Base-by-base conservation (phyloP, 345 rosid species). In the Durio zibethinus region DNA sequence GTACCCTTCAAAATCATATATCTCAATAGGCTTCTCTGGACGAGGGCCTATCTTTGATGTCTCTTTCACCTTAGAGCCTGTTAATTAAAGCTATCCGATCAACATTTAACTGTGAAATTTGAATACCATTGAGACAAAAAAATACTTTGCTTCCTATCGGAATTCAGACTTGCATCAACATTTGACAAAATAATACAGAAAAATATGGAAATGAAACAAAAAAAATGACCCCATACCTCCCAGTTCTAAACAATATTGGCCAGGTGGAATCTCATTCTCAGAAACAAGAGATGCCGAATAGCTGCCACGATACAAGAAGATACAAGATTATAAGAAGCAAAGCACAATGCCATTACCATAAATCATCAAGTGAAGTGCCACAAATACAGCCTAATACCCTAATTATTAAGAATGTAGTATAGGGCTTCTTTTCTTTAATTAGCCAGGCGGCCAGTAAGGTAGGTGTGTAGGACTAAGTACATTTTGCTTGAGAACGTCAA, bases 1-100 rank as follows among this genome's bases (percentile, higher is more conserved):
- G 38, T 87, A 93, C 99, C 99, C 80, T 89, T 93, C 99, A 84
- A 92, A 95, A 82, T 95, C 99, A 27, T 95, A 95, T 50, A 93
- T 89, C 89, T 91, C 98, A 6, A 95, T 92, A 16, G 97, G 94
- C 80, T 90, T 93, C 83, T 92, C 93, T 9, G 99, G 99, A 23
- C 96, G 95, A 82, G 92, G 94, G 29, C 99, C 99, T 20, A 89
- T 10, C 78, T 90, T 95, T 52, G 97, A 82, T 56, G 84, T 81
- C 86, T 95, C 99, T 83, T 92, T 95, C 45, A 95, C 78, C 54
- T 86, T 91, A 20, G 78, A 78, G 80, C 98, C 99, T 95, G 80
- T 78, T 66, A 35, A 74, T 76, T 15, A 74, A 29, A 53, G 2
- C 42, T n/a, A 62, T 5, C 42, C 42, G 16, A 48, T 79, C 35